Conservation (phyloP, 2,329 filamentous ascomycete species). For the Cladorrhinum sp. region DNA sequence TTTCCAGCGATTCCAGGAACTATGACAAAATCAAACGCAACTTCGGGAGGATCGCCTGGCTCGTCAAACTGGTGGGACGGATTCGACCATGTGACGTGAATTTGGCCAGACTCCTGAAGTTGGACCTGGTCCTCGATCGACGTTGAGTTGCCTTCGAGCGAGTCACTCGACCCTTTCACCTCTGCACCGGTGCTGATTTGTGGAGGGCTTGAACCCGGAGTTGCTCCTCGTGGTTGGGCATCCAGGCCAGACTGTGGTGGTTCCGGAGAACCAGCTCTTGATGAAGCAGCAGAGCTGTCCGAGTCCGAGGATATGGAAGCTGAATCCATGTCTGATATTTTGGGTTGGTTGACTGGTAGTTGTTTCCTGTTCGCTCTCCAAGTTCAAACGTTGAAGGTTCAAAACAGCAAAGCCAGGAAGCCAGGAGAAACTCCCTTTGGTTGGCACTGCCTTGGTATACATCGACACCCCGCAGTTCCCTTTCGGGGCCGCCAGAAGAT, state of each 20-base stretch:
- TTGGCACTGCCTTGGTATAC: no score
- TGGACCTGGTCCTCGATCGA: background rate
- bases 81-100: conserved; percentile 1
- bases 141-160: background rate
- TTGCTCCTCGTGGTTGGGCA: no score
- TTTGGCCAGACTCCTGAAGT: background rate
- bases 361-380: no score
- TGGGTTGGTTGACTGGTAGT: background rate
- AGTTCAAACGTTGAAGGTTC: no score
- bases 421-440: no score
- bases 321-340: conserved; percentile 8
- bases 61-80: background rate
- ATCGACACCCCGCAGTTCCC: no score
- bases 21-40: conserved; percentile 1
- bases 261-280: conserved; percentile 2
- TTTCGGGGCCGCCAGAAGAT: no score
- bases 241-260: no score
- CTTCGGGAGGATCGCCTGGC: background rate
- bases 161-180: no score
- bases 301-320: background rate
- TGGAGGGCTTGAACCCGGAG: no score
- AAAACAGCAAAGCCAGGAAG: no score
- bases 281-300: background rate
- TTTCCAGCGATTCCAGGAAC: conserved; percentile 1
- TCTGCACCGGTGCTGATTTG: no score